A percentile compares a stretch with the other conserved stretches of the same genome.
These are phyloP conservation scores for Allomyces arbusculus DNA, from an alignment of 192 early-diverging fungal species.

Conservation along the genomic window DNA sequence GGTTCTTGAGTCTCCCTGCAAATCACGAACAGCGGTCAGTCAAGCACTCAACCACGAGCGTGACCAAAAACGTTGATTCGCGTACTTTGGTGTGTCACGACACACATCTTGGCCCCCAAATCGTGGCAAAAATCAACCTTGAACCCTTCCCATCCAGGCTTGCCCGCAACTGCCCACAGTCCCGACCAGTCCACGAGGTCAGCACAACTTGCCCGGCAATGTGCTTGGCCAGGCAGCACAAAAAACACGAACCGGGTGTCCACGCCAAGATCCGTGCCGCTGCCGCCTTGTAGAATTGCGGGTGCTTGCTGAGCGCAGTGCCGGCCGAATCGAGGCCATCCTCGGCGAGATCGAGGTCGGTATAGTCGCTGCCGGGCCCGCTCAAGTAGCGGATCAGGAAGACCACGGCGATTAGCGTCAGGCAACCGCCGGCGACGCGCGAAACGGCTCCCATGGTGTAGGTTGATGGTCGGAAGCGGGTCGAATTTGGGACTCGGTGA, in stretches of 20 bases:
- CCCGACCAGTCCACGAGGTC: neutral
- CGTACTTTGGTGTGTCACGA: neutral
- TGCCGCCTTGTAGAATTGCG: neutral
- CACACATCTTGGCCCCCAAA: neutral
- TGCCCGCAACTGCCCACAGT: neutral
- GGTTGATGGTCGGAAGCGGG: too few relatives aligned
- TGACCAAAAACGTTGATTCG: neutral
- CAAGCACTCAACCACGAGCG: too few relatives aligned
- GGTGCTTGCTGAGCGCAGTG: too few relatives aligned
- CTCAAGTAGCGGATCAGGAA: too few relatives aligned
- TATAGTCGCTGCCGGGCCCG: too few relatives aligned
- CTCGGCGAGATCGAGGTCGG: too few relatives aligned
- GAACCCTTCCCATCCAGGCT: neutral
- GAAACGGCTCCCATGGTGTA: too few relatives aligned
- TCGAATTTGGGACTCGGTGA: too few relatives aligned
- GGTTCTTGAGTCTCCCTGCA: neutral
- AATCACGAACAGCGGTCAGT: neutral
- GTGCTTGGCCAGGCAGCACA: too few relatives aligned
- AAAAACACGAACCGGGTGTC: neutral
- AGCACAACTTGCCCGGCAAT: neutral
- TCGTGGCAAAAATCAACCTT: neutral
- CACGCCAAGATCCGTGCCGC: neutral
- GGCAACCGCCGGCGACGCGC: too few relatives aligned
- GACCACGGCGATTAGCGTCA: too few relatives aligned
- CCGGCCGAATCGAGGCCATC: too few relatives aligned